Conservation (phyloP, 2,329 filamentous ascomycete species). For the Calonectria hongkongensis region DNA sequence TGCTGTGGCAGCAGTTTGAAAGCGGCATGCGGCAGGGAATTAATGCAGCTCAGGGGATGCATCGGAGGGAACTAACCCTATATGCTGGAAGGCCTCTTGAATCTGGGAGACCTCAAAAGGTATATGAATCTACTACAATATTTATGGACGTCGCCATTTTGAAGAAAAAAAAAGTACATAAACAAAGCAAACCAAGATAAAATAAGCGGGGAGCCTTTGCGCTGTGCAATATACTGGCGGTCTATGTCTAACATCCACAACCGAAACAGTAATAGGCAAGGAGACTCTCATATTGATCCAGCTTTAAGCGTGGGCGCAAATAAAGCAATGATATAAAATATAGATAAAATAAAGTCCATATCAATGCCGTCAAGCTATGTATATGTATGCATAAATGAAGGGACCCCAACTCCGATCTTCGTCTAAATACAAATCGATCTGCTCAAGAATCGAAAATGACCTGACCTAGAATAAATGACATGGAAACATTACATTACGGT, state of each 20-base stretch:
- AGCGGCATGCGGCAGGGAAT: not conserved
- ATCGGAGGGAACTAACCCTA: slow-evolving; percentile 1
- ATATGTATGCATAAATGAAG: slow-evolving; percentile 6
- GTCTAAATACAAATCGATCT: slow-evolving; percentile 30
- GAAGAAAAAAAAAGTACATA: no score
- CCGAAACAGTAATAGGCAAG: not conserved
- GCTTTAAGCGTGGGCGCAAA: not conserved
- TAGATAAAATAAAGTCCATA: not conserved
- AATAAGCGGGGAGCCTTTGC: no score
- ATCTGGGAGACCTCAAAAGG: not conserved
- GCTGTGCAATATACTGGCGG: no score
- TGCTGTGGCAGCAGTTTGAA: not conserved
- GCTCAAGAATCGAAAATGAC: slow-evolving; percentile 24
- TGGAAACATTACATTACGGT: slow-evolving; percentile 68
- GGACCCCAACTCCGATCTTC: slow-evolving; percentile 30
- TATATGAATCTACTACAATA: not conserved
- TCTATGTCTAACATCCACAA: not conserved
- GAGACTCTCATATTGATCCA: not conserved
- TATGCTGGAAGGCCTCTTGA: not conserved
- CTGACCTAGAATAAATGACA: not conserved
- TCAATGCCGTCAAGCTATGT: slow-evolving; percentile 1
- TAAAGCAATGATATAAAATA: not conserved
- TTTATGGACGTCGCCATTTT: no score
- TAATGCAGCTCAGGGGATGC: not conserved
- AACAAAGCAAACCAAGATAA: no score